phyloP scores from a whole-genome alignment of 306 rosid species.

The Pueraria montana region DNA sequence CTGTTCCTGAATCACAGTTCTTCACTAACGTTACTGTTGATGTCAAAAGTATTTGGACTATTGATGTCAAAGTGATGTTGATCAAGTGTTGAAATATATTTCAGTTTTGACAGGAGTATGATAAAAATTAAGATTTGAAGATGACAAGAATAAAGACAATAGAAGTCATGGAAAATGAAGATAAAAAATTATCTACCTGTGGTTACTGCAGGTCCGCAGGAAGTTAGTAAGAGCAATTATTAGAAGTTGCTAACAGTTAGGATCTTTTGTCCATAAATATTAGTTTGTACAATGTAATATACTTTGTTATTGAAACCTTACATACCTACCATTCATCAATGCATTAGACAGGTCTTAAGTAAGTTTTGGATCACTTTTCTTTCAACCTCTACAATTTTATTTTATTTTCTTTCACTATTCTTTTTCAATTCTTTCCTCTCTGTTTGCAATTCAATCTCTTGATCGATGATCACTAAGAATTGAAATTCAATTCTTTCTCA shows the following conservation, averaged over 20 bases:
- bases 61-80: not conserved
- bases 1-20: not conserved
- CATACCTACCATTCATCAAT: no score
- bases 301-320: not conserved
- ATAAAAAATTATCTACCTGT: not conserved
- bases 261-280: not conserved
- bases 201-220: not conserved
- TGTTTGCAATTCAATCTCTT: no score
- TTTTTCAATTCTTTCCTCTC: no score
- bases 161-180: not conserved
- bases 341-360: no score
- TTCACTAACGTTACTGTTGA: not conserved
- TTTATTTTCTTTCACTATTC: no score
- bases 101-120: not conserved
- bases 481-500: no score
- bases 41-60: not conserved
- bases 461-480: no score
- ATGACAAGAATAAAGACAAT: not conserved
- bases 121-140: not conserved
- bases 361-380: no score
- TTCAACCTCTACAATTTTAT: no score
- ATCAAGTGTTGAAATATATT: not conserved
- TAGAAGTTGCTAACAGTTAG: not conserved
- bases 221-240: not conserved
- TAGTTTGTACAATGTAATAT: not conserved